Percentiles rank a stretch among this genome's conserved stretches.
Evolutionary conservation across 495 filamentous ascomycete species (phyloP).

Genomic region (Aspergillus homomorphus): DNA sequence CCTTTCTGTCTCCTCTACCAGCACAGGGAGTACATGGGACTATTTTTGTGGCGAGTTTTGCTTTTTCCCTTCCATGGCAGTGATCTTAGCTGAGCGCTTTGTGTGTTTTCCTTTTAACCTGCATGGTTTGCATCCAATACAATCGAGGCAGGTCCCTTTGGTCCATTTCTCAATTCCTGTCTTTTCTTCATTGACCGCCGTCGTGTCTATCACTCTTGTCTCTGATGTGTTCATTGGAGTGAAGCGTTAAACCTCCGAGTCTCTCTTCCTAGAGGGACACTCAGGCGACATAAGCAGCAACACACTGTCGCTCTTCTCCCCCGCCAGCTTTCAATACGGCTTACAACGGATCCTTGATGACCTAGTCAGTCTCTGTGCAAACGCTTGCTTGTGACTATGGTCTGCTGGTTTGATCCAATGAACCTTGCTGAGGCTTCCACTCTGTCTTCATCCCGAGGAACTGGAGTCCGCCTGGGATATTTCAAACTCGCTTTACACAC

Average conservation of each 20-base stretch:
- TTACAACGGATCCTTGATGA: background rate
- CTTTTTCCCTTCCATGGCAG: conserved; percentile 19
- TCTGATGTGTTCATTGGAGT: conserved; percentile 4
- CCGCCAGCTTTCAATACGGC: background rate
- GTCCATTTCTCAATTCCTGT: conserved; percentile 15
- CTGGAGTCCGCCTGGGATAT: conserved; percentile 2
- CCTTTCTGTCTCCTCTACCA: conserved; percentile 13
- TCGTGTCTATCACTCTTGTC: conserved; percentile 8
- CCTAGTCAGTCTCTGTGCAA: background rate
- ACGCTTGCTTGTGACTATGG: conserved; percentile 3
- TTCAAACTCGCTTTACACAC: conserved; percentile 15
- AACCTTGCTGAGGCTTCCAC: conserved; percentile 1
- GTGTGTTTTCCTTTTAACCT: conserved; percentile 15
- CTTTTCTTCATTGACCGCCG: conserved; percentile 10
- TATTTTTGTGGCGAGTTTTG: conserved; percentile 17
- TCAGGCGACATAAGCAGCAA: background rate
- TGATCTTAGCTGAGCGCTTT: conserved; percentile 28
- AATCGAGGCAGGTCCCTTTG: conserved; percentile 27
- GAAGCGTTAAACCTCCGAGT: background rate
- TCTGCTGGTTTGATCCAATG: conserved; percentile 23
- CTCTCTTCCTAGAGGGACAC: background rate
- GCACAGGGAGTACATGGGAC: conserved; percentile 14
- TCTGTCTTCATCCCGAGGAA: background rate
- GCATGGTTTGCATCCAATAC: conserved; percentile 25
- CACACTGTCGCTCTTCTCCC: background rate